phyloP scores from a whole-genome alignment of 1,139 yeast species.

The Geotrichum restrictum region DNA sequence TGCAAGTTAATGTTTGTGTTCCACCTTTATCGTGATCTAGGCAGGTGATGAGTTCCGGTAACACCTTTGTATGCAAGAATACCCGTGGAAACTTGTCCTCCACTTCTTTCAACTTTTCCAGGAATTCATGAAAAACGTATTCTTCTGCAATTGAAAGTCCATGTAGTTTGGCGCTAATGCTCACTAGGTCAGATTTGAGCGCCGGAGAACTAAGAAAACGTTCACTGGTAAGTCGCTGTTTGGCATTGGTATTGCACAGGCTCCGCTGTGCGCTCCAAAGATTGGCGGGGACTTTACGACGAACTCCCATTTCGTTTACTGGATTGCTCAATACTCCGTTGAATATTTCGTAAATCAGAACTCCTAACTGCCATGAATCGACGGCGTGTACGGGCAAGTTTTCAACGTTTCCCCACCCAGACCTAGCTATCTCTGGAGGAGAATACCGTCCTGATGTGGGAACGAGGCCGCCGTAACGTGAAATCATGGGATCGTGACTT shows the following conservation, averaged over 20 bases:
- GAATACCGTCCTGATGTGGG: slow-evolving; percentile 38
- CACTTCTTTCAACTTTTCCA: slow-evolving; percentile 45
- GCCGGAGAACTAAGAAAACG: slow-evolving; percentile 42
- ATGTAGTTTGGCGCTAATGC: slow-evolving; percentile 48
- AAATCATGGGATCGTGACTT: slow-evolving; percentile 30
- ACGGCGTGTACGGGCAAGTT: slow-evolving; percentile 32
- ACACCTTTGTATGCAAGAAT: slow-evolving; percentile 56
- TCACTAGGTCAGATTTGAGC: slow-evolving; percentile 43
- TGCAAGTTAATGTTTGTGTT: slow-evolving; percentile 28
- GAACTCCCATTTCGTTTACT: slow-evolving; percentile 17
- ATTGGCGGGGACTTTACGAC: slow-evolving; percentile 28
- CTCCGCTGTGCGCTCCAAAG: slow-evolving; percentile 29
- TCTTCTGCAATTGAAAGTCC: slow-evolving; percentile 51
- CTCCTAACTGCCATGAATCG: slow-evolving; percentile 65
- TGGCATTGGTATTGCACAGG: slow-evolving; percentile 30
- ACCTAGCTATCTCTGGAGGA: slow-evolving; percentile 46
- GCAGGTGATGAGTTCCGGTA: slow-evolving; percentile 60
- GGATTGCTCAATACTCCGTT: slow-evolving; percentile 33
- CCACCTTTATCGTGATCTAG: slow-evolving; percentile 34
- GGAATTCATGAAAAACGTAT: slow-evolving; percentile 51
- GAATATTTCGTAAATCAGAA: slow-evolving; percentile 50
- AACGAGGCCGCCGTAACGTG: slow-evolving; percentile 34
- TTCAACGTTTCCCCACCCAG: slow-evolving; percentile 46
- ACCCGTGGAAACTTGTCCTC: slow-evolving; percentile 51
- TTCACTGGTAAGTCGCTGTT: slow-evolving; percentile 47